Percentiles rank a stretch among this genome's conserved stretches.
Conservation (phyloP, 2,329 filamentous ascomycete species). For the Colletotrichum chlorophyti region DNA sequence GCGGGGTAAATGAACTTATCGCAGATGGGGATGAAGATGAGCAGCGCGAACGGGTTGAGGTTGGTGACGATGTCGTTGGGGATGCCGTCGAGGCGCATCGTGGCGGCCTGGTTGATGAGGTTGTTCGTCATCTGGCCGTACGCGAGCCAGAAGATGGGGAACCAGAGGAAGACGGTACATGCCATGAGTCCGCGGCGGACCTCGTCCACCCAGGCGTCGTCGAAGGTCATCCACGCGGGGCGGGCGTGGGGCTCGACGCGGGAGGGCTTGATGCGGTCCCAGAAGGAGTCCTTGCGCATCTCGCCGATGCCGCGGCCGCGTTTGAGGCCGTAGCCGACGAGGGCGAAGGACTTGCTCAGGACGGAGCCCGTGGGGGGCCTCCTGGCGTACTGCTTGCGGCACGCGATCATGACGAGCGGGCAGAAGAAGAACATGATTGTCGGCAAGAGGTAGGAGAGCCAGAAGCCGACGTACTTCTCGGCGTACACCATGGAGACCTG, state of each 20-base stretch:
- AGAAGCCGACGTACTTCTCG: constrained; percentile 58
- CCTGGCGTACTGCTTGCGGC: constrained; percentile 46
- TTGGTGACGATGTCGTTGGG: constrained; percentile 27
- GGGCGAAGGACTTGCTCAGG: constrained; percentile 49
- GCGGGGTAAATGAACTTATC: constrained; percentile 66
- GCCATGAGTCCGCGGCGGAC: constrained; percentile 61
- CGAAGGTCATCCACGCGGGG: constrained; percentile 68
- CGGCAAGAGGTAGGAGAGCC: constrained; percentile 53
- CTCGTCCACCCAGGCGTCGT: constrained; percentile 72
- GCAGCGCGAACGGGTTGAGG: constrained; percentile 60
- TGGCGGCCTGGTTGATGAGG: constrained; percentile 25
- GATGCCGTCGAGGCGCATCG: constrained; percentile 21
- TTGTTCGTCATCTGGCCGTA: constrained; percentile 25
- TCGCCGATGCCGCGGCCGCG: constrained; percentile 41
- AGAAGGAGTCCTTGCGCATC: constrained; percentile 54
- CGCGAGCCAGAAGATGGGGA: constrained; percentile 27
- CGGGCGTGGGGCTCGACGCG: neutral
- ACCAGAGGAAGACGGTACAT: constrained; percentile 59
- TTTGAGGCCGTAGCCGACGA: constrained; percentile 15
- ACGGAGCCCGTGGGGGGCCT: constrained; percentile 59
- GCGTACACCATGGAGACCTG: constrained; percentile 63
- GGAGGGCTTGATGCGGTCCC: constrained; percentile 57
- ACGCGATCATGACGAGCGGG: constrained; percentile 61
- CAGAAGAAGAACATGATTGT: constrained; percentile 63
- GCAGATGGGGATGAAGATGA: constrained; percentile 76